Evolutionary conservation across 2,329 filamentous ascomycete species (phyloP).

Genomic region (Didymella exigua): DNA sequence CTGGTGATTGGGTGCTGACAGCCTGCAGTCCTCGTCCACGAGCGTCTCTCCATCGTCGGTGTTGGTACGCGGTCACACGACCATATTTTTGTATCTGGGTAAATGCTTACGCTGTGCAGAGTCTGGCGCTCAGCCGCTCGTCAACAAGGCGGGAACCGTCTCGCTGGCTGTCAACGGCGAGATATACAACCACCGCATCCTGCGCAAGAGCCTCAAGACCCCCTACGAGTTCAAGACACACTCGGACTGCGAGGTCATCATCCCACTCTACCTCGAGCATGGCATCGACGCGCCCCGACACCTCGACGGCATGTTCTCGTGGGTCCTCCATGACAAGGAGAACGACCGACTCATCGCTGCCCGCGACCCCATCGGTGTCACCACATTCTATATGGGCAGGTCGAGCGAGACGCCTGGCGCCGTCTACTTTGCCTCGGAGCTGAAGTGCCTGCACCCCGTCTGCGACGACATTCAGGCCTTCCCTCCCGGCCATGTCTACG

Average conservation of each 20-base stretch:
- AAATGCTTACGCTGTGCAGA: slow-evolving; percentile 60
- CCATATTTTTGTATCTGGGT: not conserved
- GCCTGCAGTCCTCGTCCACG: slow-evolving; percentile 78
- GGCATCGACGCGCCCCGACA: slow-evolving; percentile 89
- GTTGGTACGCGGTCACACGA: slow-evolving; percentile 69
- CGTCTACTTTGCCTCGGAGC: slow-evolving; percentile 94
- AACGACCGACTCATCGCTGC: slow-evolving; percentile 92
- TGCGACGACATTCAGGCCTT: slow-evolving; percentile 96
- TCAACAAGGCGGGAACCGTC: slow-evolving; percentile 87
- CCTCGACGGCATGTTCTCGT: slow-evolving; percentile 99
- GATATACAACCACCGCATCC: slow-evolving; percentile 98
- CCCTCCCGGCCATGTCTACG: slow-evolving; percentile 93
- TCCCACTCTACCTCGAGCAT: slow-evolving; percentile 94
- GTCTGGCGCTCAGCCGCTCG: slow-evolving; percentile 91
- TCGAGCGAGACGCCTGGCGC: slow-evolving; percentile 78
- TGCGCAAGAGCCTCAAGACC: slow-evolving; percentile 83
- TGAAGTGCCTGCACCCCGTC: slow-evolving; percentile 90
- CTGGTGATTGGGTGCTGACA: slow-evolving; percentile 28
- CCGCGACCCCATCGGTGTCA: slow-evolving; percentile 95
- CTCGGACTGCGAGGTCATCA: slow-evolving; percentile 98
- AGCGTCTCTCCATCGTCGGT: slow-evolving; percentile 96
- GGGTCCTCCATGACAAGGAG: slow-evolving; percentile 95
- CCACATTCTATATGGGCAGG: slow-evolving; percentile 95
- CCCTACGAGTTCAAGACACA: slow-evolving; percentile 98
- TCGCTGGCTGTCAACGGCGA: slow-evolving; percentile 98